These are phyloP conservation scores for Nidularia sp. DNA, from an alignment of 768 basidiomycete species.

Conservation along the genomic window DNA sequence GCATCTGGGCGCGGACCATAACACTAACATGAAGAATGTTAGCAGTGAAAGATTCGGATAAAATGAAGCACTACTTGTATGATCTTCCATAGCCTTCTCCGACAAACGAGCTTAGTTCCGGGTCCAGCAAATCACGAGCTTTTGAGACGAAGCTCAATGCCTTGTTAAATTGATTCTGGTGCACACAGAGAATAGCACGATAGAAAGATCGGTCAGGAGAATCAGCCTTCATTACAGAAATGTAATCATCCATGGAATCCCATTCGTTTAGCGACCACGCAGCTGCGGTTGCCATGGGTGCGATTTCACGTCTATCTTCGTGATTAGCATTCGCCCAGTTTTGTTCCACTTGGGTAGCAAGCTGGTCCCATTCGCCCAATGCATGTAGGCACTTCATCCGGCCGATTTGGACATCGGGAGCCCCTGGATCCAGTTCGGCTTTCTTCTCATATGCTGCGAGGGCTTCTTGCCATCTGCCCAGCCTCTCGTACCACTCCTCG, in stretches of 20 bases:
- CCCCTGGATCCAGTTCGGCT: slow-evolving; percentile 67
- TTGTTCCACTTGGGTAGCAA: slow-evolving; percentile 82
- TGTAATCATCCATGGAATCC: slow-evolving; percentile 98
- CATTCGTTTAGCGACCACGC: slow-evolving; percentile 97
- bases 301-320: slow-evolving; percentile 86
- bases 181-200: slow-evolving; percentile 91
- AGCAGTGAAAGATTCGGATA: slow-evolving; percentile 2
- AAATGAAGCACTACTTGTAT: slow-evolving; percentile 93
- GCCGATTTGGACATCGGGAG: slow-evolving; percentile 78
- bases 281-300: slow-evolving; percentile 95
- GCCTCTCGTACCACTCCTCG: slow-evolving; percentile 97
- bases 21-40: slow-evolving; percentile 44
- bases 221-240: slow-evolving; percentile 87
- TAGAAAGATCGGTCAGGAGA: slow-evolving; percentile 95
- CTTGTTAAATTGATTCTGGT: slow-evolving; percentile 93
- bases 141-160: slow-evolving; percentile 87
- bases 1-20: slow-evolving; percentile 97
- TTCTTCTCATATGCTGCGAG: slow-evolving; percentile 81
- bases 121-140: slow-evolving; percentile 88
- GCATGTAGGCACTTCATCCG: slow-evolving; percentile 96
- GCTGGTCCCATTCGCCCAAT: slow-evolving; percentile 94
- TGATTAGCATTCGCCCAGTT: slow-evolving; percentile 80
- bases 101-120: slow-evolving; percentile 86
- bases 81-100: slow-evolving; percentile 97
- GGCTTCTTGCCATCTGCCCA: slow-evolving; percentile 96